Percentiles rank a stretch among this genome's conserved stretches.
These are phyloP conservation scores for Eucalyptus viminalis DNA, from an alignment of 345 rosid genomes.

Conservation along the genomic window DNA sequence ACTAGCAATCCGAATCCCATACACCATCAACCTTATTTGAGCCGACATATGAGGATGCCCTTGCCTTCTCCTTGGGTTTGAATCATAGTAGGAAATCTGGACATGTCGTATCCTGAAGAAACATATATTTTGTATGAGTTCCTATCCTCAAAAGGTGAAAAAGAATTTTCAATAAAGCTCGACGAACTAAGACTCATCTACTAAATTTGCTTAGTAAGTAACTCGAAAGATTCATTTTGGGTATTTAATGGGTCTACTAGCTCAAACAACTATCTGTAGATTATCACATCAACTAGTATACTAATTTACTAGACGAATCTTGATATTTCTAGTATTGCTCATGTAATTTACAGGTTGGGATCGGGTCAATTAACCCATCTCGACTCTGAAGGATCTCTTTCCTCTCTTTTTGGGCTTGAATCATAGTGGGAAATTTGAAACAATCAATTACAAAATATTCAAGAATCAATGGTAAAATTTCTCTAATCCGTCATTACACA, in stretches of 20 bases:
- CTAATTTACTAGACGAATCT: not conserved
- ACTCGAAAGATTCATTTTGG: not conserved
- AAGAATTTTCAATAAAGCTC: not conserved
- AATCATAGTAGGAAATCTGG: not conserved
- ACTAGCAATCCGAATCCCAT: not conserved
- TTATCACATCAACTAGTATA: not conserved
- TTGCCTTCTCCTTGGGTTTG: not conserved
- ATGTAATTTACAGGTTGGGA: not conserved
- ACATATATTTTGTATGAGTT: not conserved
- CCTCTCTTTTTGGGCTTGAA: not conserved
- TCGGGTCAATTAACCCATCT: not conserved
- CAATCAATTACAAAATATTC: not conserved
- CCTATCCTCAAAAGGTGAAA: not conserved
- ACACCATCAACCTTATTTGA: not conserved
- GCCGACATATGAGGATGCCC: not conserved
- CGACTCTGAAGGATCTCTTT: not conserved
- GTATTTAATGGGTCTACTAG: not conserved
- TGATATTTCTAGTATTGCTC: not conserved
- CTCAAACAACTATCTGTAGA: not conserved
- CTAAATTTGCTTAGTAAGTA: not conserved
- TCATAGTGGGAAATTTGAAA: not conserved
- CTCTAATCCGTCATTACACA: not conserved
- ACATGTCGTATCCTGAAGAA: not conserved
- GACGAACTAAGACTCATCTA: not conserved
- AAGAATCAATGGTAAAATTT: not conserved